These are phyloP conservation scores for Rhododendron kiyosumense DNA, from an alignment of 148 eudicot genomes.

Conservation along the genomic window DNA sequence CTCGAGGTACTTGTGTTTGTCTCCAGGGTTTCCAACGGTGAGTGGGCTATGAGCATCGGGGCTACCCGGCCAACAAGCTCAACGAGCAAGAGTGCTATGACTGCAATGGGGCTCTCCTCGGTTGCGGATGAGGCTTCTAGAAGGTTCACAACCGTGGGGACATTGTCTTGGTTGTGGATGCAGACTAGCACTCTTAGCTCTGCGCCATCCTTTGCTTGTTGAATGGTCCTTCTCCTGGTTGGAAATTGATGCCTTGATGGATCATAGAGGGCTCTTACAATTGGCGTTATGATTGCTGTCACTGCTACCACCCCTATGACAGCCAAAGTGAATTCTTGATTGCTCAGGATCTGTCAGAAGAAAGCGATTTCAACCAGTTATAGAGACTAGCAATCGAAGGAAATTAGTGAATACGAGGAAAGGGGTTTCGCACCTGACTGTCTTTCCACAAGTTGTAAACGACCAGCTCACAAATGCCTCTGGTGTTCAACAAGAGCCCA, in stretches of 20 bases:
- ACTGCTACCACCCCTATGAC: conserved; percentile 35
- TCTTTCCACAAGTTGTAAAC: conserved; percentile 39
- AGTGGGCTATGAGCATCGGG: conserved; percentile 55
- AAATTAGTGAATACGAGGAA: not conserved
- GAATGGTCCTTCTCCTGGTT: conserved; percentile 43
- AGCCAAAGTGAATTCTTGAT: conserved; percentile 43
- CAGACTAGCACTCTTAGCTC: conserved; percentile 59
- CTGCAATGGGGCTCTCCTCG: conserved; percentile 29
- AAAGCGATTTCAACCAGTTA: not conserved
- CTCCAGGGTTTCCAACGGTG: conserved; percentile 18
- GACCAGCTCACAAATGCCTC: conserved; percentile 53
- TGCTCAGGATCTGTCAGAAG: conserved; percentile 33
- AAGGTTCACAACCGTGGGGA: conserved; percentile 47
- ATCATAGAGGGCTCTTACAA: conserved; percentile 38
- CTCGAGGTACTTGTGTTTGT: conserved; percentile 18
- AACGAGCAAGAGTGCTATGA: conserved; percentile 42
- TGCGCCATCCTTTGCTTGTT: conserved; percentile 43
- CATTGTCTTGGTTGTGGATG: conserved; percentile 46
- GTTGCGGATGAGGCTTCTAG: conserved; percentile 58
- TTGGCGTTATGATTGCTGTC: conserved; percentile 43
- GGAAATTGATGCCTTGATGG: conserved; percentile 32
- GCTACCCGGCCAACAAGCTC: conserved; percentile 52
- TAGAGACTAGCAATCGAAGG: not conserved
- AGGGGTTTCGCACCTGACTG: conserved; percentile 27
- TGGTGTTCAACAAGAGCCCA: conserved; percentile 50